A percentile compares a stretch with the other conserved stretches of the same genome.
Conservation (phyloP, 257 asterid genomes). For the Buddleja alternifolia region DNA sequence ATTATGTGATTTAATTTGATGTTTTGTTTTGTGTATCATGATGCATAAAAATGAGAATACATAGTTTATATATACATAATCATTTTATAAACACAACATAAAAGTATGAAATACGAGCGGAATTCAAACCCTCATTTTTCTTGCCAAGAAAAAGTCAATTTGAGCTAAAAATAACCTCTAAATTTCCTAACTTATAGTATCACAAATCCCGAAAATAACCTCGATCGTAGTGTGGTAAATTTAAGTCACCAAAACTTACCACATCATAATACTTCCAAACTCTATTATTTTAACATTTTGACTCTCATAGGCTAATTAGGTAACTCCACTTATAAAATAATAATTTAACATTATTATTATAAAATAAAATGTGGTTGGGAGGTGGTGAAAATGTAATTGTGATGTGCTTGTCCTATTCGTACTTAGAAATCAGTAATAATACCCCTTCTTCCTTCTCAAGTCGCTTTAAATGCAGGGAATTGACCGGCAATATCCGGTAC, state of each 20-base stretch:
- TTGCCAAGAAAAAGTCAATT: background rate
- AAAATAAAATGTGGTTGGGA: background rate
- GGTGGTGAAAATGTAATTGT: constrained; percentile 6
- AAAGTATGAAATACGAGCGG: too few species aligned
- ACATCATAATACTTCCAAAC: background rate
- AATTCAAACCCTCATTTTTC: background rate
- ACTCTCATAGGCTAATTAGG: background rate
- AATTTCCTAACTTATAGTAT: too few species aligned
- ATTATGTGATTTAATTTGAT: too few species aligned
- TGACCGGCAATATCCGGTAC: constrained; percentile 46
- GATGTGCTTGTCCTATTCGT: constrained; percentile 25
- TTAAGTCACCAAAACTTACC: background rate
- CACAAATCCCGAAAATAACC: too few species aligned
- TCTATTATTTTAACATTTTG: background rate
- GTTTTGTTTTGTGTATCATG: too few species aligned
- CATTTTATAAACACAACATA: too few species aligned
- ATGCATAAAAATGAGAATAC: too few species aligned
- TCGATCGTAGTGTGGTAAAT: too few species aligned
- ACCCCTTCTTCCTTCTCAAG: constrained; percentile 9
- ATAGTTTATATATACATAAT: too few species aligned
- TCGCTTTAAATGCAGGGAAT: background rate
- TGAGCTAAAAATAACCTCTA: background rate
- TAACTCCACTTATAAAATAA: background rate
- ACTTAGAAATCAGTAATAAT: background rate
- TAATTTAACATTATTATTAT: background rate